A percentile compares a stretch with the other conserved stretches of the same genome.
These are phyloP conservation scores for Candida oleophila DNA, from an alignment of 805 yeast genomes.

Conservation along the genomic window DNA sequence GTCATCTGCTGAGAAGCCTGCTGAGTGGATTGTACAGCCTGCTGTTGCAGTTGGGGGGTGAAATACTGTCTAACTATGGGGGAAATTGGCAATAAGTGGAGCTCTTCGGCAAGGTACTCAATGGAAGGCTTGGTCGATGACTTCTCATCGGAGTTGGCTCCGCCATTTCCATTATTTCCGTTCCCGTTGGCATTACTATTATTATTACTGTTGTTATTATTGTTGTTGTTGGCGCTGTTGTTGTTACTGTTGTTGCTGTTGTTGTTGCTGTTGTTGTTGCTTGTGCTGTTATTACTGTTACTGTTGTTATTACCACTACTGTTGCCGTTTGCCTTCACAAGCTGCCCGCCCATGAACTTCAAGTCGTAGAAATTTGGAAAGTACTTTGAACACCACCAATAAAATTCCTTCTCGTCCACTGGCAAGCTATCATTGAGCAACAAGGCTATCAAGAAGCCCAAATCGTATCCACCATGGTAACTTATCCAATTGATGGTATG, in stretches of 20 bases:
- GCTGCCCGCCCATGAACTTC: conserved; percentile 50
- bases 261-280: conserved; percentile 2
- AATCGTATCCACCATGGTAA: conserved; percentile 91
- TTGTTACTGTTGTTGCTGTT: background rate
- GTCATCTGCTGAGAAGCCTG: conserved; percentile 33
- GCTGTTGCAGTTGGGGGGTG: conserved; percentile 18
- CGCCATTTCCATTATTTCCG: background rate
- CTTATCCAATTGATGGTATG: conserved; percentile 80
- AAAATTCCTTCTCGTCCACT: conserved; percentile 72
- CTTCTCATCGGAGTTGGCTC: background rate
- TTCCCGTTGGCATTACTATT: background rate
- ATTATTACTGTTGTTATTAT: conserved; percentile 9
- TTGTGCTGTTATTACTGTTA: conserved; percentile 10
- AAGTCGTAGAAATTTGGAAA: conserved; percentile 86
- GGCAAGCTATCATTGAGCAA: conserved; percentile 79
- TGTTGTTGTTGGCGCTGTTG: background rate
- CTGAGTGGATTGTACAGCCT: conserved; percentile 16
- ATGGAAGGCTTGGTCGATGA: conserved; percentile 44
- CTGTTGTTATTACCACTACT: conserved; percentile 13
- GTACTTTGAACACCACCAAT: conserved; percentile 64
- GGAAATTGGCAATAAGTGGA: conserved; percentile 60
- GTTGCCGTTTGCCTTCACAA: conserved; percentile 17
- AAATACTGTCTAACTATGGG: conserved; percentile 44
- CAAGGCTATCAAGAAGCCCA: conserved; percentile 82
- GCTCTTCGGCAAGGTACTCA: conserved; percentile 67